Evolutionary conservation across 345 rosid genomes (phyloP).

Genomic region (Pistacia integerrima): DNA sequence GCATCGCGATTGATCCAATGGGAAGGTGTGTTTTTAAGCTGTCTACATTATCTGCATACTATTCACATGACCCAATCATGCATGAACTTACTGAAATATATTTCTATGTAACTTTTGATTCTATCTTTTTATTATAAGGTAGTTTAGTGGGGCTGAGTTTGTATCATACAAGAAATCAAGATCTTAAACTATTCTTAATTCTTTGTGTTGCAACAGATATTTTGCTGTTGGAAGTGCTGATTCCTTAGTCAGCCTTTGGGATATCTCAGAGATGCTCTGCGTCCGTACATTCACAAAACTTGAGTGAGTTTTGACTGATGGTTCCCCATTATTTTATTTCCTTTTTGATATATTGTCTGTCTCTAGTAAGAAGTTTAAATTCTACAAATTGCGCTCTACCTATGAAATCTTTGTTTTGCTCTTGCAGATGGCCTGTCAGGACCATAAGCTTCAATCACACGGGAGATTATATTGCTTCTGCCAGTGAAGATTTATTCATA

Average conservation of each 20-base stretch:
- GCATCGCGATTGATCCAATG: constrained; percentile 95
- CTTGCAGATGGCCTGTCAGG: constrained; percentile 88
- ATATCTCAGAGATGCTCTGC: constrained; percentile 92
- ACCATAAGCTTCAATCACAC: constrained; percentile 86
- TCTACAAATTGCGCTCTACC: not conserved
- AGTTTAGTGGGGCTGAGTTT: not conserved
- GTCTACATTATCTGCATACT: constrained; percentile 3
- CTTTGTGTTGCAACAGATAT: constrained; percentile 47
- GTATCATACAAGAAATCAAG: not conserved
- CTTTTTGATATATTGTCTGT: not conserved
- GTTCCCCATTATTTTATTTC: not conserved
- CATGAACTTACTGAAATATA: not conserved
- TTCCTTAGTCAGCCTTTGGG: constrained; percentile 98
- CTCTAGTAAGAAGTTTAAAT: not conserved
- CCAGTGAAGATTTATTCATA: constrained; percentile 89
- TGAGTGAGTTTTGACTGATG: constrained; percentile 55
- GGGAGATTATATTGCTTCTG: constrained; percentile 92
- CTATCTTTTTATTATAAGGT: not conserved
- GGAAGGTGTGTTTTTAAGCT: constrained; percentile 61
- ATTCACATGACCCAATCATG: not conserved
- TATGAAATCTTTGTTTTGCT: constrained; percentile 11
- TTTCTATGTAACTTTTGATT: not conserved
- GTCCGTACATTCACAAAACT: constrained; percentile 85
- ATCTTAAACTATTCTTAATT: not conserved
- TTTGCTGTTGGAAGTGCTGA: constrained; percentile 99